Evolutionary conservation across 2,329 filamentous ascomycete species (phyloP), one percentile per base, ranked within the genome.

Genomic region (Phialemoniopsis sp.): DNA sequence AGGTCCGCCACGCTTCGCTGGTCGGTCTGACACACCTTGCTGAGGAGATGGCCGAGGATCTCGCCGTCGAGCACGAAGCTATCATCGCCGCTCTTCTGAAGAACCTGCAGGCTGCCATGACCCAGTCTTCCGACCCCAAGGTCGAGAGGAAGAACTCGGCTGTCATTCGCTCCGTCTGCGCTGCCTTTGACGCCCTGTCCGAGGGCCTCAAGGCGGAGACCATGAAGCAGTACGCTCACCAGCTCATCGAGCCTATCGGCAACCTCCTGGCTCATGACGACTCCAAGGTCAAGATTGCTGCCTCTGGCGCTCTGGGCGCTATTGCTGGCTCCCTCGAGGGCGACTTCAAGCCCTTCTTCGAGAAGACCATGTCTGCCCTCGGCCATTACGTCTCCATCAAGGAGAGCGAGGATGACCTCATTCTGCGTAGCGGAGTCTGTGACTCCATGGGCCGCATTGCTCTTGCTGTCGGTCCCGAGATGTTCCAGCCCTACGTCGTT

Each of bases 361-460:
- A 89, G 53, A 76, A 86, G 47, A 90, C 88, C 19, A 96, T 98
- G 89, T 77, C 86, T 46, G 81, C 86, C n/a, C 80, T 97, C 41
- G 89, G 87, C 39, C 78, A 80, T 39, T 96, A 88, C 54, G 85
- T 93, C 48, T 76, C 78, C 39, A 83, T 94, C 63, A 95, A 95
- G 71, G 87, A 90, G 38, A 87, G 79, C 43, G 87, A 95, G 49
- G 89, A 95, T 37, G 89, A 95, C 58, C 80, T 97, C 39, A 85
- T 95, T 48, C 79, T 97, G 28, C 84, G 93, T 51, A 89, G 88
- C 51, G 87, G 89, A 41, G 89, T 94, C 30, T 89, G 88, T 51
- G 93, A 98, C 67, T 83, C 90, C 17, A 86, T 98, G 73, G 91
- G 90, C 42, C 89, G 90, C 61, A 94, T 97, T 57, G 90, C 93